phyloP scores from a whole-genome alignment of 768 basidiomycete species.

The Cubamyces sp. region DNA sequence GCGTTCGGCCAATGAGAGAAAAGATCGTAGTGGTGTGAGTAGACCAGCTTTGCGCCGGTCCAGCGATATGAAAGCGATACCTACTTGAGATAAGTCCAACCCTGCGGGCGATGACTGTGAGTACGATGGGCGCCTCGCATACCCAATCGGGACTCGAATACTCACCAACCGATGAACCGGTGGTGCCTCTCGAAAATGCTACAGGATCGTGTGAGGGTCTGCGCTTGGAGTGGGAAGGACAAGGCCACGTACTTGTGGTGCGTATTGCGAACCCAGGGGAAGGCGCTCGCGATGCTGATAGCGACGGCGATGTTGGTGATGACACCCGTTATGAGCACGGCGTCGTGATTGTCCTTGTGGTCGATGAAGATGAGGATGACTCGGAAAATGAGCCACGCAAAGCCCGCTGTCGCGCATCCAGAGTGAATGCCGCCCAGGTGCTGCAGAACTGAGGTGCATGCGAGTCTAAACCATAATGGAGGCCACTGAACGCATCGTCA shows the following conservation, averaged over 20 bases:
- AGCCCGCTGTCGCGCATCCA: constrained; percentile 45
- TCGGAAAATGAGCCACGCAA: constrained; percentile 42
- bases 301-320: constrained; percentile 44
- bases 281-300: constrained; percentile 42
- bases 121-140: constrained; percentile 22
- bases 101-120: constrained; percentile 31
- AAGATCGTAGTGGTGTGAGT: constrained; percentile 17
- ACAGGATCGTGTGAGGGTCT: constrained; percentile 21
- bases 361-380: constrained; percentile 42
- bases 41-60: constrained; percentile 1
- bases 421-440: constrained; percentile 51
- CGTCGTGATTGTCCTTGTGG: constrained; percentile 39
- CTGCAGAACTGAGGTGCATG: constrained; percentile 42
- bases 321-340: constrained; percentile 44
- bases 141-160: constrained; percentile 22
- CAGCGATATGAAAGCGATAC: constrained; percentile 25
- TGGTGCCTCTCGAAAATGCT: constrained; percentile 49
- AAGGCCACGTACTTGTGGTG: constrained; percentile 44
- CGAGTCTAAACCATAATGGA: constrained; percentile 44
- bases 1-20: background rate
- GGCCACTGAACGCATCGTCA: constrained; percentile 37
- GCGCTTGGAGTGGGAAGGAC: background rate
- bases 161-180: constrained; percentile 48
- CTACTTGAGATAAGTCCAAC: constrained; percentile 37
- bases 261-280: constrained; percentile 49